Base-by-base conservation (phyloP, 305 asterid genomes). In the Fraxinus velutina region DNA sequence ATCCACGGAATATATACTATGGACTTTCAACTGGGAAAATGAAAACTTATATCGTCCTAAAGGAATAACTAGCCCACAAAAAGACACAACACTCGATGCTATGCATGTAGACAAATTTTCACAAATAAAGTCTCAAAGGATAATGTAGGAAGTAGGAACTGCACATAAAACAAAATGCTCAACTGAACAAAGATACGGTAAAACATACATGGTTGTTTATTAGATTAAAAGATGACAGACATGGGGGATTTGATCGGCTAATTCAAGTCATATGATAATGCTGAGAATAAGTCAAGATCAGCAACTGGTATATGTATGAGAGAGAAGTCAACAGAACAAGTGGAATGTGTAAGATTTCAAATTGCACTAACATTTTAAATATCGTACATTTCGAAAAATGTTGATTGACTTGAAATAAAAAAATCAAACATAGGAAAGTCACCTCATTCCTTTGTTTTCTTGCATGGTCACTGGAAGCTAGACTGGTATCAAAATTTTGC, bases 371-470 rank as follows among this genome's bases (percentile, higher is more conserved):
- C 15, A n/a, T 52, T 52, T 52, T 19, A 52, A 52, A 52, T 52
- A 52, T n/a, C 2, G 9, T 52, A 15, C 19, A 50, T 50, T 50
- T 3, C 24, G 17, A 52, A 52, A 5, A 52, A 52, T n/a, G 64
- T n/a, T 52, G 22, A n/a, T 19, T 60, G 30, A 60, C 30, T 60
- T 2, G 70, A 60, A 60, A 22, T 17, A 60, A 60, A 6, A 6
- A 21, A 4, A 60, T 17, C 30, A 27, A 66, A 9, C 19, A 29
- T 68, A 7, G 15, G 74, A 68, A 68, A 70, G 15, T 87, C 86
- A 92, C 99, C 99, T 95, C 97, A 6, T 90, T 88, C 82, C 92
- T 90, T 85, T 94, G 98, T 83, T 90, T 92, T 83, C 97, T 92
- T 91, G 93, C 97, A 80, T 92, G 88, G 89, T 94, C 93, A 81